Base-by-base conservation (phyloP, 148 eudicot species). In the Amaranthus palmeri region DNA sequence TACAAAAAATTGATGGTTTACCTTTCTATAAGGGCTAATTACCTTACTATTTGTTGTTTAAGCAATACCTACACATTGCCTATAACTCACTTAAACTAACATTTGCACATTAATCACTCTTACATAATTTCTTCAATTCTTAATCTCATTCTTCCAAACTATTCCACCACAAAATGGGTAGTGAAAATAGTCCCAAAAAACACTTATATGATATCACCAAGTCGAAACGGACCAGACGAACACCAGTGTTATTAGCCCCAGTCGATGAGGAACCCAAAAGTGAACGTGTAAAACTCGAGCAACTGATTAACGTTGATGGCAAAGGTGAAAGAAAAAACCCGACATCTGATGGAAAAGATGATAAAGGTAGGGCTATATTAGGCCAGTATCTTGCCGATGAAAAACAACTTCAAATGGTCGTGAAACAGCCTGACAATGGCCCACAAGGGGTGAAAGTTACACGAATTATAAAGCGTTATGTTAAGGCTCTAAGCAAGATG, bases 1-100 rank as follows among this genome's bases (percentile, higher is more conserved):
- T 78, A 68, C 74, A 68, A 78, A 68, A 78, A 67, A 73, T 47
- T 61, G 81, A 78, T 68, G 73, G 69, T 61, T 78, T 73, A 78
- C 77, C 81, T 59, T 61, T 61, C 9, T 25, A 61, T 50, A 53
- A 4, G 6, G 15, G 44, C 80, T 65, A 72, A 62, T 71, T 13
- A 70, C 66, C 49, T 4, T 14, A 42, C 18, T 71, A 51, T 61
- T 71, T 73, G 54, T 17, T 59, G 25, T 54, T 68, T 78, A 78
- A 78, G 81, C 77, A 72, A 78, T 61, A 64, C 58, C 78, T 69
- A 74, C 69, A 70, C 36, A 43, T 1, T 6, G 25, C n/a, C 49
- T 12, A 3, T 7, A 12, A 43, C 54, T 15, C 44, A 25, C 17
- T 61, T 13, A 50, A 66, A 18, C 63, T 58, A 67, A 51, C 67